Base-by-base conservation (phyloP, 192 early-diverging fungal species). In the Linnemannia schmuckeri region DNA sequence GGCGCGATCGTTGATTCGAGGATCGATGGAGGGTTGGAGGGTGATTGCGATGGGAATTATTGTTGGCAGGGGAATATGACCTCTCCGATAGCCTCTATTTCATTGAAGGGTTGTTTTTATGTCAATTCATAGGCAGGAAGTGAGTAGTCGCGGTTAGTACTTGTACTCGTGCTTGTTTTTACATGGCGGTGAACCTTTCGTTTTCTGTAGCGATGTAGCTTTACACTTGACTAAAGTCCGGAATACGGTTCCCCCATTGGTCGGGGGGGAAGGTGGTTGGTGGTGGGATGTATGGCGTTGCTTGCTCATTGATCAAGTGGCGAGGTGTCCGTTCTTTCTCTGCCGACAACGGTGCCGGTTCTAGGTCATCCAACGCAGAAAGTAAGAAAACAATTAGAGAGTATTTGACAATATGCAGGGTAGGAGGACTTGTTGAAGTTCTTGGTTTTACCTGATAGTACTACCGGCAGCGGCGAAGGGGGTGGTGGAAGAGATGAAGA, bases 151-250 rank as follows among this genome's bases (percentile, higher is more conserved):
- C 44, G 44, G 12, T 46, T 12, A 46, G 44, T 46, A 15, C 44
- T 15, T 44, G 46, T 4, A 52, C 41, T 5, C 33, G 33, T 20
- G 9, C 18, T 54, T 22, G 52, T 54, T 54, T 54, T 46, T 9
- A 15, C 2, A 24, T 55, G 52, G 52, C 22, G 52, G 17, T 4
- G 27, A 6, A n/a, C 24, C 20, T 52, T 20, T 20, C 18, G 2
- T 52, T 22, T 18, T 22, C 15, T 52, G 18, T 22, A n/a, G 0
- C 3, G 44, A 44, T 15, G 30, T 63, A 38, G 12, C 4, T 46
- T 78, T 78, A 83, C 82, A 84, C 82, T 79, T 84, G 82, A 77
- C 82, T 84, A 75, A 84, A 84, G 63, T 84, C 82, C 2, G 82
- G 72, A 46, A 84, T 55, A 7, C 61, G 52, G 40, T 85, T 85